A percentile compares a stretch with the other conserved stretches of the same genome.
phyloP scores from a whole-genome alignment of 208 protist genomes.

The Trypanosoma caninum region DNA sequence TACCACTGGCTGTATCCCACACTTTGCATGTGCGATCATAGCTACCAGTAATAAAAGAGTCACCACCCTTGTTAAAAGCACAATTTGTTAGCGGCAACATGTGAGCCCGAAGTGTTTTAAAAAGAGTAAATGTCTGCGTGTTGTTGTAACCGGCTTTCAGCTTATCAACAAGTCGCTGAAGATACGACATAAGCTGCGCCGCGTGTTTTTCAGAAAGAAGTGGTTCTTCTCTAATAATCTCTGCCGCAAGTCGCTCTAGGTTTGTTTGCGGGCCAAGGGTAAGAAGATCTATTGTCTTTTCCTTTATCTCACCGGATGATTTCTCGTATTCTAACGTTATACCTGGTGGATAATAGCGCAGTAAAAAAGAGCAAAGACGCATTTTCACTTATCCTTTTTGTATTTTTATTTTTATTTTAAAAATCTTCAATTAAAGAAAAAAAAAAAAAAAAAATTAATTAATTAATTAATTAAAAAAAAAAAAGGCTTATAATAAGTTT shows the following conservation, averaged over 20 bases:
- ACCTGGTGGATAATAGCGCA: constrained; percentile 95
- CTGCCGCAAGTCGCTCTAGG: constrained; percentile 73
- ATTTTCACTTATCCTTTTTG: constrained; percentile 36
- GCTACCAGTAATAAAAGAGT: constrained; percentile 93
- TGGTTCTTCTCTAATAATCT: constrained; percentile 88
- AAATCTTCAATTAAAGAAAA: too few species aligned
- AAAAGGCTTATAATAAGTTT: too few species aligned
- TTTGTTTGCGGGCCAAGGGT: constrained; percentile 78
- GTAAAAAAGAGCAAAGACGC: constrained; percentile 92
- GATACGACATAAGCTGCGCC: constrained; percentile 73
- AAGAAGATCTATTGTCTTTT: constrained; percentile 92
- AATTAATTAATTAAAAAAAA: too few species aligned
- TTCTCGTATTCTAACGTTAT: constrained; percentile 93
- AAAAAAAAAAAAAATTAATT: too few species aligned
- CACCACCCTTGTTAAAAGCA: constrained; percentile 95
- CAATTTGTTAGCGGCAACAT: constrained; percentile 97
- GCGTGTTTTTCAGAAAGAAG: constrained; percentile 79
- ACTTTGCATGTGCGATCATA: constrained; percentile 97
- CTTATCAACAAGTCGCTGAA: constrained; percentile 90
- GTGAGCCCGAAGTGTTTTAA: constrained; percentile 94
- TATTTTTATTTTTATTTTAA: background rate
- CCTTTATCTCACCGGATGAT: constrained; percentile 64
- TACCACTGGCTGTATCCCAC: constrained; percentile 92
- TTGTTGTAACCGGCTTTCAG: constrained; percentile 58
- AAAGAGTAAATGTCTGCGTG: constrained; percentile 91